Evolutionary conservation across 768 basidiomycete genomes (phyloP).

Genomic region (Infundibulicybe gibba): DNA sequence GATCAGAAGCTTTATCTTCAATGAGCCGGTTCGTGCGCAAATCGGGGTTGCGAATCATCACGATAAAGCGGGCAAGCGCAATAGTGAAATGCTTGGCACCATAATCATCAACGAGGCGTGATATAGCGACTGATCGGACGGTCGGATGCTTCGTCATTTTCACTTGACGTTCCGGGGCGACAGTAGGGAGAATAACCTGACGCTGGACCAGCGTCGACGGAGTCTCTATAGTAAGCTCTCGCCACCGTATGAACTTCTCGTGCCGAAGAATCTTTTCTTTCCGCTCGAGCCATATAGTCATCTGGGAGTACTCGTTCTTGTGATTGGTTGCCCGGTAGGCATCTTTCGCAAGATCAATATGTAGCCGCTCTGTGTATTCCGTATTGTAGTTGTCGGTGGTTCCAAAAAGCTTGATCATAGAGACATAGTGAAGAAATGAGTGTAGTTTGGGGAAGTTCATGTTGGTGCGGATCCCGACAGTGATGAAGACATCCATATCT

Average conservation of each 20-base stretch:
- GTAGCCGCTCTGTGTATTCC: conserved; percentile 7
- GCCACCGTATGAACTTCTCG: conserved; percentile 21
- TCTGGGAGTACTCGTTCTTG: conserved; percentile 20
- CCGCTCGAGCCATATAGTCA: conserved; percentile 27
- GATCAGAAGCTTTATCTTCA: conserved; percentile 1
- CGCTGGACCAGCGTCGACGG: not conserved
- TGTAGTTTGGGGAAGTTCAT: conserved; percentile 3
- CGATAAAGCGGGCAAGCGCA: conserved; percentile 21
- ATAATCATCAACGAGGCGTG: conserved; percentile 12
- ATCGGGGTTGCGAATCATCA: conserved; percentile 9
- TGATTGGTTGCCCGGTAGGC: not conserved
- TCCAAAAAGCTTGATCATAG: conserved; percentile 4
- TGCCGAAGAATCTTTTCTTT: conserved; percentile 23
- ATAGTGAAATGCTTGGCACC: conserved; percentile 17
- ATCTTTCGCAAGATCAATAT: conserved; percentile 1
- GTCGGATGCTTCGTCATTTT: conserved; percentile 19
- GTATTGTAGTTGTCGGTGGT: conserved; percentile 14
- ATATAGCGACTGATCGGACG: conserved; percentile 13
- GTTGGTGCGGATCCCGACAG: too few species aligned
- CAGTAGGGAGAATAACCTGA: not conserved
- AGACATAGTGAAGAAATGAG: conserved; percentile 1
- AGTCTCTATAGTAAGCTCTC: not conserved
- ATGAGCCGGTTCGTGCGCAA: conserved; percentile 8
- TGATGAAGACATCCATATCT: too few species aligned
- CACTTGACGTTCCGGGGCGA: not conserved